phyloP scores from a whole-genome alignment of 2,329 filamentous ascomycete genomes.

The Pseudocercospora musae region DNA sequence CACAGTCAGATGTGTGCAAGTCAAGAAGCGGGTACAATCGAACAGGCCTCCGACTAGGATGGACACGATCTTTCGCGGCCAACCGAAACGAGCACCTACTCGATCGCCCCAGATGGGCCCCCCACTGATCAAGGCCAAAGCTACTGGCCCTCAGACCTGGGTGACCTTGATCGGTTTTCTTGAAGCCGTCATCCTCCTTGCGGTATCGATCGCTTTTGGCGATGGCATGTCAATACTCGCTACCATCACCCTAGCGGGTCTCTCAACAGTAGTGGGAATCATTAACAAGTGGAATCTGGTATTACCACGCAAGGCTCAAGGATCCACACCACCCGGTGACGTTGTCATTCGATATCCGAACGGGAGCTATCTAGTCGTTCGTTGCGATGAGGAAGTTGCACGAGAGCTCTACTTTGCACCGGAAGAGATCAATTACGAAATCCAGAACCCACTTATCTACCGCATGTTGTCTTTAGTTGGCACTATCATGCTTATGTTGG shows the following conservation, averaged over 20 bases:
- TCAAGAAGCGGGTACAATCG: conserved; percentile 17
- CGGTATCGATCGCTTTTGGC: conserved; percentile 42
- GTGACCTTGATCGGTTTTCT: conserved; percentile 46
- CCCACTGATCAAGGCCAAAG: conserved; percentile 42
- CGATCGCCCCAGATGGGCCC: neutral
- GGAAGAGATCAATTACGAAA: conserved; percentile 47
- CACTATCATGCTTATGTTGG: conserved; percentile 52
- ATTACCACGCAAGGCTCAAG: conserved; percentile 37
- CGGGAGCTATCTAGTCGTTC: conserved; percentile 49
- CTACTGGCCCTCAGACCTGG: conserved; percentile 45
- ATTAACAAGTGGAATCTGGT: conserved; percentile 50
- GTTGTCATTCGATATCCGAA: conserved; percentile 52
- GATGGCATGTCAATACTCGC: conserved; percentile 53
- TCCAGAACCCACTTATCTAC: conserved; percentile 42
- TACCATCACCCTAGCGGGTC: conserved; percentile 46
- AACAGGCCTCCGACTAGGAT: conserved; percentile 3
- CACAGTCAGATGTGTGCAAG: conserved; percentile 31
- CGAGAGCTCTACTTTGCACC: conserved; percentile 53
- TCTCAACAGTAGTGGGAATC: conserved; percentile 49
- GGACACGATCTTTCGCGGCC: conserved; percentile 42
- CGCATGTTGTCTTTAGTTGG: conserved; percentile 49
- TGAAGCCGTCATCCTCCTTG: conserved; percentile 44
- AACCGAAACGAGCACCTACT: conserved; percentile 16
- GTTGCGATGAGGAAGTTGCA: conserved; percentile 50
- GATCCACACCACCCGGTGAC: conserved; percentile 36